phyloP scores from a whole-genome alignment of 176 grass and related monocot genomes.

The Oropetium thomaeum region DNA sequence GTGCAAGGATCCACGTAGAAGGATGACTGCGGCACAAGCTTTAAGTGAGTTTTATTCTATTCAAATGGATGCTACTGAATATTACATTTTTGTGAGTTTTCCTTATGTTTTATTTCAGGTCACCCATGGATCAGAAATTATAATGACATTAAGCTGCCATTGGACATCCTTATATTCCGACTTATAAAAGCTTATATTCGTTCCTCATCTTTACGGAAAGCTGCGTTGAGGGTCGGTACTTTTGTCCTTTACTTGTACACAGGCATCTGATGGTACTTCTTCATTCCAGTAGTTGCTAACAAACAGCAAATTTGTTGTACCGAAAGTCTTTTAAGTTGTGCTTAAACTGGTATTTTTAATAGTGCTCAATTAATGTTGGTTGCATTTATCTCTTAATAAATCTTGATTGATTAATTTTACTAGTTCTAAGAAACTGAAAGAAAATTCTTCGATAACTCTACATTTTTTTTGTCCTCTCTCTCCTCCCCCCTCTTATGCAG shows the following conservation, averaged over 20 bases:
- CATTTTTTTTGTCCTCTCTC: no score
- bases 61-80: background rate
- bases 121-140: constrained; percentile 94
- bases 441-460: background rate
- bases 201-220: constrained; percentile 70
- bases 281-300: background rate
- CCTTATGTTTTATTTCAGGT: constrained; percentile 40
- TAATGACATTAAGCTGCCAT: constrained; percentile 60
- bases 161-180: constrained; percentile 72
- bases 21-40: constrained; percentile 84
- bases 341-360: constrained; percentile 3
- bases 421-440: background rate
- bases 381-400: no score
- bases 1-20: constrained; percentile 79
- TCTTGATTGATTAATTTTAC: no score
- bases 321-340: background rate
- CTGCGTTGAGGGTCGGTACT: constrained; percentile 61
- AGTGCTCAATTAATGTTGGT: no score
- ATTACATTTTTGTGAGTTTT: constrained; percentile 15
- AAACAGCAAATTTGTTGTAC: background rate
- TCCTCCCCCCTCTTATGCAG: no score
- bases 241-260: constrained; percentile 12
- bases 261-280: background rate
- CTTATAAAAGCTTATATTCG: constrained; percentile 77
- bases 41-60: constrained; percentile 47